phyloP scores from a whole-genome alignment of 768 basidiomycete species.

The Psilocybe sp. region DNA sequence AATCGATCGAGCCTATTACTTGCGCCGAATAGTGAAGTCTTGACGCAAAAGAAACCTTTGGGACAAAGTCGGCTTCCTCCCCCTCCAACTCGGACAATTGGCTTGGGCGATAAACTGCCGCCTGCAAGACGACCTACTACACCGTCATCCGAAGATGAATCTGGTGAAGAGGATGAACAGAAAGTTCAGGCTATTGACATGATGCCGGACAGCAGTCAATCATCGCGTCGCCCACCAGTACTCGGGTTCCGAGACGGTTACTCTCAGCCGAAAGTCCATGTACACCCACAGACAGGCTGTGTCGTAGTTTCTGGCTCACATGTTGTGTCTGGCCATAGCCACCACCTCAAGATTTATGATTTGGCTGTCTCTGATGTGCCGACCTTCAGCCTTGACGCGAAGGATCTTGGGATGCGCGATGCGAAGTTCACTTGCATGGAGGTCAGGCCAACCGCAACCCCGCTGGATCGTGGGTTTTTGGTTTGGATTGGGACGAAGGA shows the following conservation, averaged over 20 bases:
- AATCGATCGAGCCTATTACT: conserved; percentile 16
- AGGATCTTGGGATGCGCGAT: conserved; percentile 62
- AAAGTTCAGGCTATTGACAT: conserved; percentile 42
- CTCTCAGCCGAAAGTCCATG: conserved; percentile 49
- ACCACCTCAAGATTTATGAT: conserved; percentile 65
- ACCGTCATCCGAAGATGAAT: conserved; percentile 51
- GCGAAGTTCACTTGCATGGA: conserved; percentile 74
- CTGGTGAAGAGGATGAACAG: conserved; percentile 58
- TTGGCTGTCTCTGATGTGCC: conserved; percentile 46
- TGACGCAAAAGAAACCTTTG: conserved; percentile 34
- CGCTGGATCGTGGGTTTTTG: conserved; percentile 54
- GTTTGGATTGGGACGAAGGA: conserved; percentile 92
- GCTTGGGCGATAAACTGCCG: conserved; percentile 66
- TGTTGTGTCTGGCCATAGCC: conserved; percentile 54
- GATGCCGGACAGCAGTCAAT: conserved; percentile 66
- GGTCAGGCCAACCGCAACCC: conserved; percentile 53
- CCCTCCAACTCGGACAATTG: conserved; percentile 75
- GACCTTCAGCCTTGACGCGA: conserved; percentile 53
- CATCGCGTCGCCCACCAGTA: conserved; percentile 54
- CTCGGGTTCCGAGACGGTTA: conserved; percentile 37
- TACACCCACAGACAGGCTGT: conserved; percentile 56
- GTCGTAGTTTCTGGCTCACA: conserved; percentile 55
- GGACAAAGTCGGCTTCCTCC: conserved; percentile 53
- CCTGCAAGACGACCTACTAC: conserved; percentile 47
- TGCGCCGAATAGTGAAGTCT: conserved; percentile 16